Evolutionary conservation across 1,284 basidiomycete genomes (phyloP).

Genomic region (Ustilago trichophora): DNA sequence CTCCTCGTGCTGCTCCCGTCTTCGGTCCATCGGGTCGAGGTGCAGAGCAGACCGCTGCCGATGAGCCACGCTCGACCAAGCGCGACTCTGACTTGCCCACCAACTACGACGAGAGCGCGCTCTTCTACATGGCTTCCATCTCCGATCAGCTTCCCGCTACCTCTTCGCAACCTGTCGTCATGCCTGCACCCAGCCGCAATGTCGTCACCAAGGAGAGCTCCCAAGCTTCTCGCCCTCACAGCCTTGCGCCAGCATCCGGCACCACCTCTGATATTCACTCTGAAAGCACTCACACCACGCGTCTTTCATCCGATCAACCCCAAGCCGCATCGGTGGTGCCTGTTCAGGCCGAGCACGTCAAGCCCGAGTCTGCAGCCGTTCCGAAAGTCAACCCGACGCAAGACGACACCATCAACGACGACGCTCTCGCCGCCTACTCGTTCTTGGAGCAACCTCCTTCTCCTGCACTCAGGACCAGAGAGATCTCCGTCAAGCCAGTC

Average conservation of each 20-base stretch:
- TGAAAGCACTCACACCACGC: slow-evolving; percentile 32
- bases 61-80: slow-evolving; percentile 25
- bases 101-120: slow-evolving; percentile 59
- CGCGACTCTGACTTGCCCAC: slow-evolving; percentile 30
- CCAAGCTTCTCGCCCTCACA: slow-evolving; percentile 36
- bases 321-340: not conserved
- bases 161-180: slow-evolving; percentile 25
- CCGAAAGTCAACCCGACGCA: slow-evolving; percentile 5
- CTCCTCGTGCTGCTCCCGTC: slow-evolving; percentile 9
- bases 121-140: slow-evolving; percentile 60
- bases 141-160: slow-evolving; percentile 56
- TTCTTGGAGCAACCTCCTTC: slow-evolving; percentile 60
- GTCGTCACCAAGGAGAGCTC: slow-evolving; percentile 34
- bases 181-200: slow-evolving; percentile 22
- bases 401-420: slow-evolving; percentile 49
- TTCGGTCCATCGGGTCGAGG: slow-evolving; percentile 46
- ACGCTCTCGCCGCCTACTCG: slow-evolving; percentile 59
- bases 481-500: slow-evolving; percentile 2
- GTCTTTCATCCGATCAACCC: slow-evolving; percentile 32
- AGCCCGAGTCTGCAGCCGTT: slow-evolving; percentile 2
- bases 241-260: slow-evolving; percentile 27
- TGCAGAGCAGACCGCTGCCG: slow-evolving; percentile 21
- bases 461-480: slow-evolving; percentile 28
- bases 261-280: slow-evolving; percentile 31
- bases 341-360: slow-evolving; percentile 1